Percentiles rank a stretch among this genome's conserved stretches.
These are phyloP conservation scores for Fusarium avenaceum DNA, from an alignment of 2,329 filamentous ascomycete genomes.

Conservation along the genomic window DNA sequence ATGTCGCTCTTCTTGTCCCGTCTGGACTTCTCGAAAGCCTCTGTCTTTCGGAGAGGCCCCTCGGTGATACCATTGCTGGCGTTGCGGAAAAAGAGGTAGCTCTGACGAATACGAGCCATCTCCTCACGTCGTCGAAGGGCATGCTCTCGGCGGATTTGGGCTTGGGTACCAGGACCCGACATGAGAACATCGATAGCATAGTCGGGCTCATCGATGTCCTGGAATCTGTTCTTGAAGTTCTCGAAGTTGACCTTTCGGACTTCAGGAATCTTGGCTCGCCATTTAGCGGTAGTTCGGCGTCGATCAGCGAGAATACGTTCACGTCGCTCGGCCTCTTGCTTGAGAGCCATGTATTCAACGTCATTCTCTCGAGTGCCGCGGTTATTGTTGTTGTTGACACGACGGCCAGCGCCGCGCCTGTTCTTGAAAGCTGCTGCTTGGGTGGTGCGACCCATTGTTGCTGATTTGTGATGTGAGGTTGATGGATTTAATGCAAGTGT, in stretches of 20 bases:
- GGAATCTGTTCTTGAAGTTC: constrained; percentile 60
- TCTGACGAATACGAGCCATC: constrained; percentile 53
- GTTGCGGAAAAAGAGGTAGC: constrained; percentile 40
- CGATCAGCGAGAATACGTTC: constrained; percentile 55
- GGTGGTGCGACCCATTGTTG: constrained; percentile 38
- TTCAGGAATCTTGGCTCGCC: constrained; percentile 58
- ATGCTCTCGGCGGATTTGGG: constrained; percentile 58
- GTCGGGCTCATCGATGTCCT: constrained; percentile 53
- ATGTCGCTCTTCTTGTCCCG: constrained; percentile 48
- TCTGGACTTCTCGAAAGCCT: constrained; percentile 39
- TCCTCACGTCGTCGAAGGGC: constrained; percentile 55
- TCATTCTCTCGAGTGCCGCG: constrained; percentile 49
- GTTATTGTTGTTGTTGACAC: constrained; percentile 1
- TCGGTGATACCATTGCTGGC: constrained; percentile 6
- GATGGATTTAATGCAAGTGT: background rate
- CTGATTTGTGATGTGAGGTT: background rate
- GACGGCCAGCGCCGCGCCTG: constrained; percentile 27
- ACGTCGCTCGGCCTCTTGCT: constrained; percentile 55
- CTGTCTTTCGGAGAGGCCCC: constrained; percentile 17
- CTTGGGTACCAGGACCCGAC: constrained; percentile 52
- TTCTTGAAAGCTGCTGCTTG: constrained; percentile 2
- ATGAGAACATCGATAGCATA: constrained; percentile 59
- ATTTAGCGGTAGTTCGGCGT: constrained; percentile 55
- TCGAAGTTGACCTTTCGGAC: constrained; percentile 60
- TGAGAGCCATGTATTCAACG: constrained; percentile 49